These are phyloP conservation scores for Zymoseptoria ardabiliae DNA, from an alignment of 2,329 filamentous ascomycete genomes.

Conservation along the genomic window DNA sequence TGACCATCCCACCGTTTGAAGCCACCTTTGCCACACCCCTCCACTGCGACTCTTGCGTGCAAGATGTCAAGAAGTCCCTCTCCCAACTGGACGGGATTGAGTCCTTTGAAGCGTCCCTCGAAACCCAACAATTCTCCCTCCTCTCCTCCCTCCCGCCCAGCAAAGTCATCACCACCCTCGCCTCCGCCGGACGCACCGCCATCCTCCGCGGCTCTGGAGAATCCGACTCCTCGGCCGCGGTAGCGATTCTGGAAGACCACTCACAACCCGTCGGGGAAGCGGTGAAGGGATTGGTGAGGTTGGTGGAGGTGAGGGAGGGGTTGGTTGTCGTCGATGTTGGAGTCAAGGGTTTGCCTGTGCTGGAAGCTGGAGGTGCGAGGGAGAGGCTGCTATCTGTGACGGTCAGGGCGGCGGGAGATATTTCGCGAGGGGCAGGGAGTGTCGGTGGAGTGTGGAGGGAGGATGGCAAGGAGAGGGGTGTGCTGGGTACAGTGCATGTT, in stretches of 20 bases:
- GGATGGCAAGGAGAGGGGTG: constrained; percentile 47
- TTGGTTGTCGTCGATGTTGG: constrained; percentile 83
- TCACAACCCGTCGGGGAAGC: constrained; percentile 53
- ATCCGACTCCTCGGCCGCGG: constrained; percentile 80
- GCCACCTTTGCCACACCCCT: constrained; percentile 93
- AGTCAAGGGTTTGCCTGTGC: constrained; percentile 59
- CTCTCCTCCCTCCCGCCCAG: constrained; percentile 78
- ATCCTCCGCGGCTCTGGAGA: constrained; percentile 84
- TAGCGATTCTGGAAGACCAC: constrained; percentile 91
- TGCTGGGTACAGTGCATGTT: constrained; percentile 70
- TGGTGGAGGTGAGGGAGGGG: constrained; percentile 79
- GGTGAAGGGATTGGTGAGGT: constrained; percentile 79
- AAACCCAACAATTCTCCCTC: constrained; percentile 75
- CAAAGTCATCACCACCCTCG: constrained; percentile 78
- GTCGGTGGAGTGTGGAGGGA: constrained; percentile 71
- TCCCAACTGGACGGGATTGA: constrained; percentile 58
- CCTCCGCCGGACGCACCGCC: constrained; percentile 88
- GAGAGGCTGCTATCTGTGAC: constrained; percentile 78
- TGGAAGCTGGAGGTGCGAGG: constrained; percentile 18
- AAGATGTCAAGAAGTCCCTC: constrained; percentile 73
- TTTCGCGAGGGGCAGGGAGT: constrained; percentile 73
- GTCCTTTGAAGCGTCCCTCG: background rate
- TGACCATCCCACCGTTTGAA: constrained; percentile 45
- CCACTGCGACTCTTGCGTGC: constrained; percentile 82
- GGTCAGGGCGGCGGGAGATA: constrained; percentile 78